These are phyloP conservation scores for Skeletonema grethae DNA, from an alignment of 108 stramenopile species.

Conservation along the genomic window DNA sequence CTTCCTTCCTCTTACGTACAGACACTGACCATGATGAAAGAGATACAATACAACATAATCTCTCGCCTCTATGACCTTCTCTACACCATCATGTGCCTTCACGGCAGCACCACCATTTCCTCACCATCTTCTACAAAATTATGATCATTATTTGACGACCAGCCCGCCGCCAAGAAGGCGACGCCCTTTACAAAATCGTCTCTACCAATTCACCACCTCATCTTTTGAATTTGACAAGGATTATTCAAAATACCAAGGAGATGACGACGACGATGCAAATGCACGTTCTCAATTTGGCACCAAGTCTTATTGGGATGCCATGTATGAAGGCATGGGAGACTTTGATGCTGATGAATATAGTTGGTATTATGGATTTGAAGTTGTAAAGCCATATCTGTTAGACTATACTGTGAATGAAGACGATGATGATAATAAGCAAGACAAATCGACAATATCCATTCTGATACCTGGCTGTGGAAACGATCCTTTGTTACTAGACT, in stretches of 20 bases:
- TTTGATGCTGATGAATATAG: conserved; percentile 75
- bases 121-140: background rate
- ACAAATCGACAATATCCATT: conserved; percentile 37
- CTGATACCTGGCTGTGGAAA: conserved; percentile 82
- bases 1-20: no score
- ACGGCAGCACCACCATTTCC: background rate
- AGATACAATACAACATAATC: no score
- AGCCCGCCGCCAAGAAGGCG: background rate
- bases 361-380: conserved; percentile 82
- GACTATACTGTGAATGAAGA: conserved; percentile 15
- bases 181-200: background rate
- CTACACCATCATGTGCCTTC: background rate
- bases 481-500: conserved; percentile 71
- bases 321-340: conserved; percentile 80
- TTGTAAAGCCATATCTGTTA: conserved; percentile 38
- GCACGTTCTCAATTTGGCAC: conserved; percentile 77
- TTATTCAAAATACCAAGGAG: conserved; percentile 30
- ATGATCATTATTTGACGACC: no score
- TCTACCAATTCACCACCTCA: conserved; percentile 7
- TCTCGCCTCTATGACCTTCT: background rate
- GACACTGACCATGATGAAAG: no score
- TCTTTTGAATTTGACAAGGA: conserved; percentile 34
- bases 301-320: conserved; percentile 75
- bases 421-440: background rate
- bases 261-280: conserved; percentile 46